Conservation (phyloP, 225 moss, liverwort and hornwort species). For the Marchantia paleacea region DNA sequence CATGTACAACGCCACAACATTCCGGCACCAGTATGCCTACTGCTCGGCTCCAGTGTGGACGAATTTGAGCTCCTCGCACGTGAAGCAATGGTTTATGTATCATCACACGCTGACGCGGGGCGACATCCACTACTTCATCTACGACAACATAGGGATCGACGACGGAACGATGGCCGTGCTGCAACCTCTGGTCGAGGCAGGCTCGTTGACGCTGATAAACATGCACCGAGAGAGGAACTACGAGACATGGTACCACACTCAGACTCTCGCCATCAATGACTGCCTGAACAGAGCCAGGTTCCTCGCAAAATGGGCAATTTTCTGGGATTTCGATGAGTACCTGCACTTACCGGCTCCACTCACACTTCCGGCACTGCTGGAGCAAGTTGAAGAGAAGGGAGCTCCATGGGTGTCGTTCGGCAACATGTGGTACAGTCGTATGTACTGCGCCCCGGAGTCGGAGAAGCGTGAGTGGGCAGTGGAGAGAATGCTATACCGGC, state of each 20-base stretch:
- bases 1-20: conserved; percentile 30
- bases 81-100: conserved; percentile 71
- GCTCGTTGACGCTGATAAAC: conserved; percentile 50
- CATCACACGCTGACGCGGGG: conserved; percentile 47
- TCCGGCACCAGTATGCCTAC: conserved; percentile 46
- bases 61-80: conserved; percentile 26
- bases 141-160: conserved; percentile 43
- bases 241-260: conserved; percentile 55
- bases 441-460: conserved; percentile 37
- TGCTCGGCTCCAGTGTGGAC: conserved; percentile 60
- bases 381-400: conserved; percentile 20
- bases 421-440: conserved; percentile 43
- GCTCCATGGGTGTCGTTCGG: conserved; percentile 58
- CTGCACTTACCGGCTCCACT: conserved; percentile 33
- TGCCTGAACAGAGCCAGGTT: conserved; percentile 53
- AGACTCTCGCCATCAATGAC: conserved; percentile 56
- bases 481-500: conserved; percentile 50
- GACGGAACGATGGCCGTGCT: conserved; percentile 33
- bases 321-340: conserved; percentile 74
- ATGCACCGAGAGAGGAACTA: conserved; percentile 37
- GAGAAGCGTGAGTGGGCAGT: conserved; percentile 40
- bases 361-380: conserved; percentile 47
- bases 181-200: conserved; percentile 41
- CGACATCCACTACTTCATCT: conserved; percentile 53
- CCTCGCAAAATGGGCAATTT: conserved; percentile 49